Evolutionary conservation across 2,329 filamentous ascomycete genomes (phyloP), one percentile per base, ranked within the genome.

Genomic region (Geoglossum cookeanum): DNA sequence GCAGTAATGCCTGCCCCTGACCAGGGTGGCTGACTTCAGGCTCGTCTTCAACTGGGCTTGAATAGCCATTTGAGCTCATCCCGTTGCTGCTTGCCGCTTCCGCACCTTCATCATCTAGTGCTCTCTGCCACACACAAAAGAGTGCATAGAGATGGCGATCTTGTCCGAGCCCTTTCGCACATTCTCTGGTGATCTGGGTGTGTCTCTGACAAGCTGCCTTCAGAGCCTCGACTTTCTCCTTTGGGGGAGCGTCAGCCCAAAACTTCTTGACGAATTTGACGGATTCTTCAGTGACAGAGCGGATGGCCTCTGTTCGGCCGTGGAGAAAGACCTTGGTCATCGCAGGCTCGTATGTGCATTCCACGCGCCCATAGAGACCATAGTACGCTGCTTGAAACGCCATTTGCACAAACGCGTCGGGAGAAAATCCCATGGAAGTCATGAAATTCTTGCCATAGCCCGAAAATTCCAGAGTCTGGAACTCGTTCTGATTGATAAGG

Each of bases 381-480:
- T 96, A 98, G 73, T 98, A 97, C 0, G 92, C 91, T 3, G 91
- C 91, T 69, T 98, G 92, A 73, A 96, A 96, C 0, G 92, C 92
- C 91, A 98, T 97, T 69, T 98, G 92, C 22, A 98, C 87, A 67
- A 95, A 98, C 0, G 92, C 92, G 68, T 97, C 92, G 0, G 92
- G 91, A 0, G 91, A 97, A 70, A 97, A 94, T 6, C 91, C 91
- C 83, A 94, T 94, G 0, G 85, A 88, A 0, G 89, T 97, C 70
- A 98, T 96, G 67, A 96, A 96, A 69, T 92, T 95, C 75, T 96
- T 96, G 62, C 92, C 92, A 64, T 94, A 98, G 29, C 83, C 80
- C 54, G 75, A 73, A 64, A 97, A 97, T 63, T 97, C 91, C 3
- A 97, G 76, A 11, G 89, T 94, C 60, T 89, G 79, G 64, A 97